phyloP scores from a whole-genome alignment of 2,329 filamentous ascomycete genomes.

The Colletotrichum sansevieriae region DNA sequence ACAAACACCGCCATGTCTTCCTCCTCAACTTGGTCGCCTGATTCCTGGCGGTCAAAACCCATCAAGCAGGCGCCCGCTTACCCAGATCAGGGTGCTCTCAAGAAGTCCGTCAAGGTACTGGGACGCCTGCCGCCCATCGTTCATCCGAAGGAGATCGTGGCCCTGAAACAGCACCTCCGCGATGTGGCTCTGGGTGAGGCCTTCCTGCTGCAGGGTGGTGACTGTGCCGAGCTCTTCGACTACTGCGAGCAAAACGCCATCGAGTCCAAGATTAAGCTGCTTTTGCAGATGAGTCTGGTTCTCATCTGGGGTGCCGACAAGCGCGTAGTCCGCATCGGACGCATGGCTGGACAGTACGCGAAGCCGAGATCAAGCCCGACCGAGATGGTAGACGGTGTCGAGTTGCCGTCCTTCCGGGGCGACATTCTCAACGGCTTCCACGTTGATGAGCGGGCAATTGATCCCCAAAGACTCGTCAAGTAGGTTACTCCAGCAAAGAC shows the following conservation, averaged over 20 bases:
- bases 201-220: conserved; percentile 94
- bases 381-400: conserved; percentile 82
- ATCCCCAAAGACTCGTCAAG: conserved; percentile 85
- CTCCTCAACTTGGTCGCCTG: conserved; percentile 64
- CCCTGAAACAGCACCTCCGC: conserved; percentile 80
- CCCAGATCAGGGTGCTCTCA: conserved; percentile 70
- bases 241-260: conserved; percentile 93
- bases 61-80: conserved; percentile 84
- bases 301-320: conserved; percentile 88
- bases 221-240: conserved; percentile 97
- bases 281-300: conserved; percentile 96
- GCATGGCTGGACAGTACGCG: conserved; percentile 97
- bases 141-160: conserved; percentile 83
- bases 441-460: conserved; percentile 80
- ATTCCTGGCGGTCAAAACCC: conserved; percentile 82
- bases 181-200: conserved; percentile 92
- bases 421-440: conserved; percentile 95
- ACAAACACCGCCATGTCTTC: conserved; percentile 32
- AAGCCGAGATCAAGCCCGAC: conserved; percentile 93
- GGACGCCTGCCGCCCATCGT: conserved; percentile 81
- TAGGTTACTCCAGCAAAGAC: conserved; percentile 48
- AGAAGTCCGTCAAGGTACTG: conserved; percentile 74
- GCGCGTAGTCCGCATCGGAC: conserved; percentile 91
- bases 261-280: conserved; percentile 95
- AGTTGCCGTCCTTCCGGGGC: conserved; percentile 91